Percentiles rank a stretch among this genome's conserved stretches.
These are phyloP conservation scores for Rhipidocladum racemiflorum DNA, from an alignment of 176 grass and related monocot species.

Conservation along the genomic window DNA sequence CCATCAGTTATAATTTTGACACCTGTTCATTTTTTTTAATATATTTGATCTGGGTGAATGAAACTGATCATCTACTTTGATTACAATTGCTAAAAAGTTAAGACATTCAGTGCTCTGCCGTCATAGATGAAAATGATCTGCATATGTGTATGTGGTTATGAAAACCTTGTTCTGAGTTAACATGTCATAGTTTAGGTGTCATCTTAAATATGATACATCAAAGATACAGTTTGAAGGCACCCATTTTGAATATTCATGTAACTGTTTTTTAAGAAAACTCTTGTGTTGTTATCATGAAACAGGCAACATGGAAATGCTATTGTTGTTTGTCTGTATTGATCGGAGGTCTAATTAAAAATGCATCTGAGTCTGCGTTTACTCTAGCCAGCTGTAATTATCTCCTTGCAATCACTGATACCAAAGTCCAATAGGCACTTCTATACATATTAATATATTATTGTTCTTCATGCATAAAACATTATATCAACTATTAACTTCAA, in stretches of 20 bases:
- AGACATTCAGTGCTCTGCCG: neutral
- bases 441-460: conserved; percentile 6
- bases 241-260: neutral
- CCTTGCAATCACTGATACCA: neutral
- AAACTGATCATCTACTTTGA: neutral
- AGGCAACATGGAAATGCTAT: neutral
- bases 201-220: conserved; percentile 2
- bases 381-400: neutral
- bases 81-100: neutral
- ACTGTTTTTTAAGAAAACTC: neutral
- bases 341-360: neutral
- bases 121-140: neutral
- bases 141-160: neutral
- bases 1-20: neutral
- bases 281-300: neutral
- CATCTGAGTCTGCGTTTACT: neutral
- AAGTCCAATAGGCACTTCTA: neutral
- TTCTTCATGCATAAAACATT: neutral
- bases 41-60: neutral
- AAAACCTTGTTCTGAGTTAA: conserved; percentile 16
- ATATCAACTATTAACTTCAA: neutral
- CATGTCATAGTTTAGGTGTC: neutral
- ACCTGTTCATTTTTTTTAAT: neutral
- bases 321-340: neutral
- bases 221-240: neutral